phyloP scores from a whole-genome alignment of 140 eudicot genomes.

The Bidens hawaiensis region DNA sequence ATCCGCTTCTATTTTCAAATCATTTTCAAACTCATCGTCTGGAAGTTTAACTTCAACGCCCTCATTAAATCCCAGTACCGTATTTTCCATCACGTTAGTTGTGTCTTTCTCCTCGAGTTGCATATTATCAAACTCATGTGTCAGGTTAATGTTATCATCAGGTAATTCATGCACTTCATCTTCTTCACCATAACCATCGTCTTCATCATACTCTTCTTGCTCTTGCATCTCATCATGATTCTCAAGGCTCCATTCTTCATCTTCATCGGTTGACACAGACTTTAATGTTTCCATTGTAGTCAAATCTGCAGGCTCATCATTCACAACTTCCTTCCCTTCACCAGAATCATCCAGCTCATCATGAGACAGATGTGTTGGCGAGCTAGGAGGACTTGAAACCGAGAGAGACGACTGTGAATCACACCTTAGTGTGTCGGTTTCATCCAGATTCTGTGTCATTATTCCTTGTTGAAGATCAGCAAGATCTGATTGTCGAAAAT shows the following conservation, averaged over 20 bases:
- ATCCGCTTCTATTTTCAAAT: conserved; percentile 32
- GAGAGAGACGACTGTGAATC: conserved; percentile 93
- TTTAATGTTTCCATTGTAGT: conserved; percentile 22
- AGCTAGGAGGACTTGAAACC: conserved; percentile 84
- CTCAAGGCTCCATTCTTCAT: conserved; percentile 83
- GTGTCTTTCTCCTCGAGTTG: conserved; percentile 51
- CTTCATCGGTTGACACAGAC: conserved; percentile 58
- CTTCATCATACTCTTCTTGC: conserved; percentile 94
- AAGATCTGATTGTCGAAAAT: conserved; percentile 35
- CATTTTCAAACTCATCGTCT: conserved; percentile 59
- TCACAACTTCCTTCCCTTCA: conserved; percentile 37
- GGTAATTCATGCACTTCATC: conserved; percentile 80
- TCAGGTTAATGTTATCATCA: conserved; percentile 53
- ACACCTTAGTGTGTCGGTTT: conserved; percentile 41
- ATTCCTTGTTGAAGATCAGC: conserved; percentile 37
- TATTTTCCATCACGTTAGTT: conserved; percentile 43
- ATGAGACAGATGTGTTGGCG: conserved; percentile 81
- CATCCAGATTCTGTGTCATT: conserved; percentile 38
- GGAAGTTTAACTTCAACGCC: conserved; percentile 90
- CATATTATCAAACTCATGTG: conserved; percentile 58
- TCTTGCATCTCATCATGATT: conserved; percentile 64
- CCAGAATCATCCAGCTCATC: conserved; percentile 90
- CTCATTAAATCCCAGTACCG: conserved; percentile 81
- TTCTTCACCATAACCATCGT: conserved; percentile 84
- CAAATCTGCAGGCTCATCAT: conserved; percentile 38